Conservation (phyloP, 2,329 filamentous ascomycete species). For the Nothophaeocryptopus gaeumannii region DNA sequence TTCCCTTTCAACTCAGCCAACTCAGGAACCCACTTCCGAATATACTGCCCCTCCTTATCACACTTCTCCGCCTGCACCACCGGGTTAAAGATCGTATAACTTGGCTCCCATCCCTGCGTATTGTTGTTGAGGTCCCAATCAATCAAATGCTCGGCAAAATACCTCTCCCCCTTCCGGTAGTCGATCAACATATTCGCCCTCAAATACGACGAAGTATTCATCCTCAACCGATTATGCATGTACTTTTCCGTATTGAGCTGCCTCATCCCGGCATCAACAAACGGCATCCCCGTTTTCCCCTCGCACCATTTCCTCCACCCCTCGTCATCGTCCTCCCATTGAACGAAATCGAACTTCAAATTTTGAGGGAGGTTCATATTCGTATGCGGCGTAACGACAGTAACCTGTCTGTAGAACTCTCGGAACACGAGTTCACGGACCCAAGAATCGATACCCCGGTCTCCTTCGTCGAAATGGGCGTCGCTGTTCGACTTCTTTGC, state of each 20-base stretch:
- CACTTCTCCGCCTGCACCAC: constrained; percentile 79
- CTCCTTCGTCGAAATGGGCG: constrained; percentile 43
- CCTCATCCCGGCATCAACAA: constrained; percentile 53
- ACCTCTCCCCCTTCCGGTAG: constrained; percentile 50
- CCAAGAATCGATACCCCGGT: constrained; percentile 42
- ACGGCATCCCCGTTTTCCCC: constrained; percentile 48
- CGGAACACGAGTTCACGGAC: constrained; percentile 53
- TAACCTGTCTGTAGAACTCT: constrained; percentile 51
- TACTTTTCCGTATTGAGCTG: constrained; percentile 50
- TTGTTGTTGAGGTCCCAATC: constrained; percentile 51
- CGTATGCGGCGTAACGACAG: constrained; percentile 47
- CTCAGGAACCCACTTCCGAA: constrained; percentile 79
- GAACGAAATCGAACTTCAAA: constrained; percentile 51
- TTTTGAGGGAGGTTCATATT: constrained; percentile 52
- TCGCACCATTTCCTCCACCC: constrained; percentile 51
- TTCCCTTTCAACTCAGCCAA: constrained; percentile 53
- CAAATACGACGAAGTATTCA: constrained; percentile 50
- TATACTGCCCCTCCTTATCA: constrained; percentile 74
- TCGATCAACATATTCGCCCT: constrained; percentile 51
- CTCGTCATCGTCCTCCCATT: constrained; percentile 52
- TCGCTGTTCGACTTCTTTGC: constrained; percentile 43
- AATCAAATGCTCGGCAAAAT: constrained; percentile 51
- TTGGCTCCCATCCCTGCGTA: constrained; percentile 53
- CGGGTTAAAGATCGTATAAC: constrained; percentile 57
- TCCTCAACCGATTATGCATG: constrained; percentile 53